Base-by-base conservation (phyloP, 176 grass and related monocot species). In the Carex littledalei region DNA sequence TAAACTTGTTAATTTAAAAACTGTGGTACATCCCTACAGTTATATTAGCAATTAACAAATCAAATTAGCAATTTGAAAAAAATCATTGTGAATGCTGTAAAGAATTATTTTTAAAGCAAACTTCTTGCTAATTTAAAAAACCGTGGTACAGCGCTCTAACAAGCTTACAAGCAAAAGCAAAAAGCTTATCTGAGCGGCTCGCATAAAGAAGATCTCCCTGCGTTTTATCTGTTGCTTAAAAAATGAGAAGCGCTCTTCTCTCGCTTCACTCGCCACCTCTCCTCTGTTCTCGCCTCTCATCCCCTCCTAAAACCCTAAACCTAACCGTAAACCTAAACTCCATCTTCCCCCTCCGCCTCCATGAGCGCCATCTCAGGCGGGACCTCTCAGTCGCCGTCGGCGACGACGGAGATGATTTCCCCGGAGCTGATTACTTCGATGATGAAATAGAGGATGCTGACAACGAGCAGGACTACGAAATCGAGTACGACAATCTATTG, bases 401-500 rank as follows among this genome's bases (percentile, higher is more conserved):
- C 63, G 94, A 89, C 71, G 91, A 85, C 15, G 89, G 24, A 4
- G 73, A 63, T 17, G 87, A 95, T 83, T 88, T 88, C 63, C 89
- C 91, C 85, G 80, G 80, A 11, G 95, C 86, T 77, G 92, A 92
- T 54, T 81, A 86, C 37, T 92, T 92, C 43, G 89, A 89, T 57
- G 84, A 90, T 1, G 95, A 97, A 24, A 87, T 86, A 17, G 93
- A 94, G 24, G 95, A 98, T 76, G 45, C 92, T 6, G 95, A 98
- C 62, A 98, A 95, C 85, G 91, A 95, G 85, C 88, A 90, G 86
- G 95, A 98, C 86, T 98, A 98, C 85, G 95, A 98, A 81, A 88
- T 98, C 67, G 95, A 98, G 91, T 98, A 98, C 65, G 95, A 98
- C 86, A 61, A 82, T 69, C 20, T 64, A 4, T 76, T 54, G 9